Base-by-base conservation (phyloP, 1,284 basidiomycete species). In the Microstroma glucosiphilum region DNA sequence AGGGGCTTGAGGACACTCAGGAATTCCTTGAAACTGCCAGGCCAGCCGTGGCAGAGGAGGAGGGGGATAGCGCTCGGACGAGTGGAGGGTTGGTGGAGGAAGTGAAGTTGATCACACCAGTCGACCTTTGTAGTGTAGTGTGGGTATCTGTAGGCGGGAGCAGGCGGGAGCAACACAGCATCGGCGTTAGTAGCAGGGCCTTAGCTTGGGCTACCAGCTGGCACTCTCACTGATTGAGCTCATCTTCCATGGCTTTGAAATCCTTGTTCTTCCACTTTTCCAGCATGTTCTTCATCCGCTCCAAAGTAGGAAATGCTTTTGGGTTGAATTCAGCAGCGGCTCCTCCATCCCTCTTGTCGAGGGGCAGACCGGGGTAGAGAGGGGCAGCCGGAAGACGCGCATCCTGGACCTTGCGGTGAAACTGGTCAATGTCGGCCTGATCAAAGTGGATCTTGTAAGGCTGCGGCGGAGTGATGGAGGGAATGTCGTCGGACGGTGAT, bases 21-120 rank as follows among this genome's bases (percentile, higher is more conserved):
- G 40, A 61, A 48, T 48, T 63, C 61, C 17, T 55, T 40, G 40
- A 63, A 60, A 19, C 30, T 21, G 48, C 72, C 72, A 0, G 72
- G 72, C 70, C 70, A 74, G 19, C 72, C 72, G 49, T 74, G 72
- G 13, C 60, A 61, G 59, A 26, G 55, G 63, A 75, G 67, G 48
- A 75, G 57, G 2, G 72, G 72, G 21, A 75, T 71, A 2, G 70
- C 69, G n/a, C 67, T 63, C 0, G 69, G 17, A 3, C 59, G 6
- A 1, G 57, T 13, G 1, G 70, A 63, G 23, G 63, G 66, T 55
- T 62, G 61, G n/a, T 65, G 60, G 59, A 70, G 67, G 37, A 67
- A 75, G 59, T 75, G 72, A n/a, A 75, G 56, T 1, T 65, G 40
- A 15, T 71, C 49, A 1, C 68, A 68, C 48, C 58, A 59, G 51